Evolutionary conservation across 768 basidiomycete species (phyloP), one percentile per base, ranked within the genome.

Genomic region (Suillus clintonianus): DNA sequence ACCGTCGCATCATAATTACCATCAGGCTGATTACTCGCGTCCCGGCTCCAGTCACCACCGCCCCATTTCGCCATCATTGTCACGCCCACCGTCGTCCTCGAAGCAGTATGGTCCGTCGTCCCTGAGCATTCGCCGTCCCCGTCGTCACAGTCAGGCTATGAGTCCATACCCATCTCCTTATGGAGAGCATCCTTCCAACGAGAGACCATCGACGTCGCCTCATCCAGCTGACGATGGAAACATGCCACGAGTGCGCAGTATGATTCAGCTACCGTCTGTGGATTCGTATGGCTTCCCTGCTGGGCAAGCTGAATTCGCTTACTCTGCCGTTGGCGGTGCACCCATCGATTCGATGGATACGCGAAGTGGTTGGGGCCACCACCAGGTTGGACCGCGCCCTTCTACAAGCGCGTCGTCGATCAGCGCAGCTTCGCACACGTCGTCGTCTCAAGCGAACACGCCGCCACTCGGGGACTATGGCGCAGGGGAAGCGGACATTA

Each of bases 91-190:
- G 1, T 90, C 89, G 1, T 89, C 89, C 51, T 88, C 89, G 60
- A 80, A 80, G 68, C 84, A 84, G 36, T 84, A 81, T 67, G 79
- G 78, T 45, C 74, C 81, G 7, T 80, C 78, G 27, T 85, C 89
- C 17, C 76, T 92, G 60, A 88, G 89, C 73, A 84, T 94, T 41
- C 86, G 91, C 32, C 84, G 92, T 36, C 83, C 84, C 51, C 84
- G 92, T 50, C 85, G 92, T 62, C 92, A 94, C 75, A 91, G 89
- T 73, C 92, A 94, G 74, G 92, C 92, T 1, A 88, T 94, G 82
- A 90, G 88, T 69, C 92, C 92, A 14, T 94, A 94, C 76, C 92
- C 92, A 19, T 89, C 87, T 65, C 91, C 92, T 51, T 94, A 94
- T 75, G 88, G 87, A 64, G 85, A 88, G 61, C 79, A 83, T 51